Conservation (phyloP, 495 filamentous ascomycete genomes). For the Xylaria telfairii region DNA sequence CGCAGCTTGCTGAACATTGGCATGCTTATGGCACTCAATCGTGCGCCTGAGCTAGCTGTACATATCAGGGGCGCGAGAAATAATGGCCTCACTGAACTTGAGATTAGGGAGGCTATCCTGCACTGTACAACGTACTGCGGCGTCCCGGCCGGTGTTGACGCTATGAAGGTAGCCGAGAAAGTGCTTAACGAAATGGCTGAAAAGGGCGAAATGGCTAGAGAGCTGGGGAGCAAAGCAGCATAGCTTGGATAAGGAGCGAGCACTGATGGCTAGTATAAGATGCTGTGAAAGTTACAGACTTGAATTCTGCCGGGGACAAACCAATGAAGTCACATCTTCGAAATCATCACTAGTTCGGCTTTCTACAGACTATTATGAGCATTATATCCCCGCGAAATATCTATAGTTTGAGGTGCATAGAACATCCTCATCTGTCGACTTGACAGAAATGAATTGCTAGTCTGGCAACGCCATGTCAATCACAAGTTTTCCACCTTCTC, state of each 20-base stretch:
- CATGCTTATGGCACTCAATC: conserved; percentile 59
- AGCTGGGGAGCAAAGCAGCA: conserved; percentile 30
- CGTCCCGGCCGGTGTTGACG: conserved; percentile 63
- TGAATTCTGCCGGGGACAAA: not conserved
- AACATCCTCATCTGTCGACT: not conserved
- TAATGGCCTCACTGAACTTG: conserved; percentile 58
- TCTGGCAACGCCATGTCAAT: conserved; percentile 43
- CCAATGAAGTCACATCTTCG: not conserved
- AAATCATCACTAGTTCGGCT: not conserved
- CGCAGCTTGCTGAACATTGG: conserved; percentile 61
- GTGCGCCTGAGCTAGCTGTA: conserved; percentile 56
- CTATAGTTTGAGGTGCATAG: not conserved
- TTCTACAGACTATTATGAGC: not conserved
- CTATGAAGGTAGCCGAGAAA: conserved; percentile 49
- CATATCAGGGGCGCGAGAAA: conserved; percentile 61
- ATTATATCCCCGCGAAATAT: not conserved
- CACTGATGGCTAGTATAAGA: not conserved
- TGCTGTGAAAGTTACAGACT: not conserved
- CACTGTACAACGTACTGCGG: conserved; percentile 63
- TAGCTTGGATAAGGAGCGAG: not conserved
- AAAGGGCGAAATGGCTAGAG: conserved; percentile 39
- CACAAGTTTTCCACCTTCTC: conserved; percentile 48
- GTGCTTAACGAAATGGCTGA: conserved; percentile 47
- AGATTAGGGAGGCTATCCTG: conserved; percentile 62
- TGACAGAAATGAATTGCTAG: conserved; percentile 12